Base-by-base conservation (phyloP, 1,139 yeast species). In the Casaregolazyma suthepensis region DNA sequence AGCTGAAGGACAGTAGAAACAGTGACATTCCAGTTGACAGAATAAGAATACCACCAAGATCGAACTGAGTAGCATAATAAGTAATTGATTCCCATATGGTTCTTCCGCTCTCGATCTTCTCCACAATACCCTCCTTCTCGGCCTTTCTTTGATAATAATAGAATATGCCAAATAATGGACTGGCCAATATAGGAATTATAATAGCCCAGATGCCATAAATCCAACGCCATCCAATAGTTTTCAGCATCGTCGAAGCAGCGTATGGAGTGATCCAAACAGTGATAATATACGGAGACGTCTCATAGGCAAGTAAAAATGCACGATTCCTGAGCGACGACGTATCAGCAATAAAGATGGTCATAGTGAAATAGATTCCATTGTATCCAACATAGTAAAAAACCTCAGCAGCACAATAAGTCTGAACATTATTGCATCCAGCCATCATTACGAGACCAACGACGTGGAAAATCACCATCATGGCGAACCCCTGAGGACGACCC, bases 121-220 rank as follows among this genome's bases (percentile, higher is more conserved):
- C 23, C 5, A 64, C 29, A 12, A 67, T 50, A 13, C 56, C 56
- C n/a, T 42, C 52, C 22, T 51, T 48, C 50, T 59, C 54, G n/a
- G 71, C 71, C 53, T 64, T 63, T 13, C 55, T 53, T 44, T 67
- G 64, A 54, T 63, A 65, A 51, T 49, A 61, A 61, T 61, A 65
- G 59, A 70, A 60, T 18, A 65, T 59, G 15, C 61, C 38, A 29
- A 61, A 58, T 29, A 71, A 54, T 5, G 75, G 75, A 13, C 59
- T 43, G 23, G 64, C 63, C 22, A 67, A 66, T 26, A 69, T 55
- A 1, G 74, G 73, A 54, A 64, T 59, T 40, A 72, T 64, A 38
- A 72, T 61, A 13, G 70, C 66, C 59, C 70, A 72, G 31, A 65
- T 56, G 29, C 72, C 72, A 56, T 66, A 71, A 5, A 70, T 74